Conservation (phyloP, 805 yeast species). For the Metschnikowia peoriensis region DNA sequence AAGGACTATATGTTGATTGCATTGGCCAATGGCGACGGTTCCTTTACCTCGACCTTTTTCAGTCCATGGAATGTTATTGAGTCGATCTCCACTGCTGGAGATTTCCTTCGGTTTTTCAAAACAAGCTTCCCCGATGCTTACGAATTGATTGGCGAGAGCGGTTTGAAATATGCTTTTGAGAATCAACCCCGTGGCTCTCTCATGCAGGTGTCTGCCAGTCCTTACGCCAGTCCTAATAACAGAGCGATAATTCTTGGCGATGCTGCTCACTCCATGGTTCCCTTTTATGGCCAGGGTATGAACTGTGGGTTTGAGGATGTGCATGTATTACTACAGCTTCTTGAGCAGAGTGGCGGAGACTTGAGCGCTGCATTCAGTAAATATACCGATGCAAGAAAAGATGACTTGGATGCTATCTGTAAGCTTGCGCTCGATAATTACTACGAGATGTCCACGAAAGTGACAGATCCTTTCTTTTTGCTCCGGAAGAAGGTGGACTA, state of each 20-base stretch:
- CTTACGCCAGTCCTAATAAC: constrained; percentile 62
- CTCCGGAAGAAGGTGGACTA: constrained; percentile 69
- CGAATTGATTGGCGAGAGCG: constrained; percentile 59
- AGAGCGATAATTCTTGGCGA: constrained; percentile 77
- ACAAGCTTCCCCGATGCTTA: constrained; percentile 73
- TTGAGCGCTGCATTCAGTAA: constrained; percentile 49
- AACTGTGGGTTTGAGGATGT: constrained; percentile 96
- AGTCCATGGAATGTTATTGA: constrained; percentile 74
- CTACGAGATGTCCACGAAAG: constrained; percentile 83
- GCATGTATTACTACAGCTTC: constrained; percentile 54
- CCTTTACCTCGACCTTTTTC: constrained; percentile 87
- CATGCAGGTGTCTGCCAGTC: constrained; percentile 65
- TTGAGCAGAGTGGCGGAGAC: constrained; percentile 39
- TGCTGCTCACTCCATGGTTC: constrained; percentile 96
- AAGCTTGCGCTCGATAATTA: constrained; percentile 79
- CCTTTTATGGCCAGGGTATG: constrained; percentile 98
- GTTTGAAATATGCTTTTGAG: constrained; percentile 48
- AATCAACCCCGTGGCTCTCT: constrained; percentile 75
- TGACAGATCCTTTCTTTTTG: constrained; percentile 57
- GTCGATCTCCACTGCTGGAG: constrained; percentile 42
- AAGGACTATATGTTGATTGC: constrained; percentile 86
- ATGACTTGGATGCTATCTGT: constrained; percentile 73
- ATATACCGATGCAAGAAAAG: constrained; percentile 55
- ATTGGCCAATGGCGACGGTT: constrained; percentile 77
- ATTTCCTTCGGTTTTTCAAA: constrained; percentile 53